A percentile compares a stretch with the other conserved stretches of the same genome.
Evolutionary conservation across 2,329 filamentous ascomycete genomes (phyloP).

Genomic region (Stachybotrys chartarum): DNA sequence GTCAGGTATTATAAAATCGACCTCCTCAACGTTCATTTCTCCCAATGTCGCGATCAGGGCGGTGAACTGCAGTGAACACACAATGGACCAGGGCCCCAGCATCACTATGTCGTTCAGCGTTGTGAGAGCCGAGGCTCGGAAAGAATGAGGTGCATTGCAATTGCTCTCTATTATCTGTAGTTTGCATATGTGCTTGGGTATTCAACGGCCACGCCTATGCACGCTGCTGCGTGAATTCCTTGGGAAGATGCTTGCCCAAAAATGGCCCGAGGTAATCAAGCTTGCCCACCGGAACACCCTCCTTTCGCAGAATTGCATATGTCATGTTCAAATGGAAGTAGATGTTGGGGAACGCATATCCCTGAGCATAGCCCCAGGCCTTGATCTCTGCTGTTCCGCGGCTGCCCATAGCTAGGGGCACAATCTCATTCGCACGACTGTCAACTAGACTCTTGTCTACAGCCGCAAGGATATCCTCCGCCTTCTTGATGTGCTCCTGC

Average conservation of each 20-base stretch:
- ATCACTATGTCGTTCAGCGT: too few species aligned
- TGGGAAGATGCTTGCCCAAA: conserved; percentile 10
- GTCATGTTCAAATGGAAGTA: conserved; percentile 56
- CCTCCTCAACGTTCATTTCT: too few species aligned
- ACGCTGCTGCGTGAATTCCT: background rate
- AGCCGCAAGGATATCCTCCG: conserved; percentile 20
- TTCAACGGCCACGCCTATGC: background rate
- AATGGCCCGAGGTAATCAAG: conserved; percentile 39
- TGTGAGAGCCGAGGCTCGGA: too few species aligned
- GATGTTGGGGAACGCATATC: conserved; percentile 50
- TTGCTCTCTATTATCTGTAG: too few species aligned
- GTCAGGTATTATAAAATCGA: too few species aligned
- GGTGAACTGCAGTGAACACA: too few species aligned
- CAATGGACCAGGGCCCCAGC: too few species aligned
- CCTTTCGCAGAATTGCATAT: conserved; percentile 53
- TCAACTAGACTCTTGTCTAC: conserved; percentile 26
- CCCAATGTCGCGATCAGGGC: too few species aligned
- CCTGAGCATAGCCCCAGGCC: conserved; percentile 33
- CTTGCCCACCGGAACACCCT: conserved; percentile 58
- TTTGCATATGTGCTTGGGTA: too few species aligned
- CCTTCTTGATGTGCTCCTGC: conserved; percentile 23
- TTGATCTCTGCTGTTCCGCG: conserved; percentile 15
- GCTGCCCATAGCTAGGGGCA: conserved; percentile 23
- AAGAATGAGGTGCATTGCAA: background rate
- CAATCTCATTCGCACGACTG: conserved; percentile 15